Percentiles rank a stretch among this genome's conserved stretches.
These are phyloP conservation scores for Pelargonium myrrhifolium DNA, from an alignment of 441 rosid species.

Conservation along the genomic window DNA sequence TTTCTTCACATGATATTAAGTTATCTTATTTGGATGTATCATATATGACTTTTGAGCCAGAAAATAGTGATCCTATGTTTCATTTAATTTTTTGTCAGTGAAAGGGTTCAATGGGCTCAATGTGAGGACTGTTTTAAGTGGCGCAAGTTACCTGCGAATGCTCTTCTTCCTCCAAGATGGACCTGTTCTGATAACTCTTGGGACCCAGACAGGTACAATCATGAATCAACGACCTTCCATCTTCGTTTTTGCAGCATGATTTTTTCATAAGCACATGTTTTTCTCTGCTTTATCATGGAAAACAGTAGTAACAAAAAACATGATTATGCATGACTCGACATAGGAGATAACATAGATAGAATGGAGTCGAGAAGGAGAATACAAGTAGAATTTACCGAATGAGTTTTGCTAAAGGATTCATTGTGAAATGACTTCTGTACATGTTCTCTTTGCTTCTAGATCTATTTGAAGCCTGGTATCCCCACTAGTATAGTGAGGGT, in stretches of 20 bases:
- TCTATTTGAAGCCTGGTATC: background rate
- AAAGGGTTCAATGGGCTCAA: constrained; percentile 64
- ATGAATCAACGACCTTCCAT: constrained; percentile 8
- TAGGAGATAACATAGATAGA: too few relatives aligned
- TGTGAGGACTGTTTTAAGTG: constrained; percentile 76
- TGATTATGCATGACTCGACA: too few relatives aligned
- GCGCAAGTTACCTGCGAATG: constrained; percentile 60
- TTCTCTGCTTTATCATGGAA: too few relatives aligned
- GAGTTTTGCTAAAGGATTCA: too few relatives aligned
- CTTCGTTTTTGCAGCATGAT: background rate
- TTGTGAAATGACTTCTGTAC: background rate
- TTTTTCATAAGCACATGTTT: background rate
- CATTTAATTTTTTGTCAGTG: constrained; percentile 29
- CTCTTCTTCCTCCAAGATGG: constrained; percentile 68
- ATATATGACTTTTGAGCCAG: background rate
- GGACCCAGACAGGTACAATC: constrained; percentile 75
- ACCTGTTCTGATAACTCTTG: constrained; percentile 54
- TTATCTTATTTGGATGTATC: too few relatives aligned
- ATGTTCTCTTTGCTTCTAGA: background rate
- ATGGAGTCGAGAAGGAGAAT: too few relatives aligned
- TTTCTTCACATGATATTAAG: too few relatives aligned
- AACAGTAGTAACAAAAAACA: too few relatives aligned
- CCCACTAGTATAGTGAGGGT: background rate
- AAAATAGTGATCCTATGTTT: constrained; percentile 10
- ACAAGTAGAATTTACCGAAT: too few relatives aligned